Evolutionary conservation across 441 rosid species (phyloP).

Genomic region (Jatropha multifida): DNA sequence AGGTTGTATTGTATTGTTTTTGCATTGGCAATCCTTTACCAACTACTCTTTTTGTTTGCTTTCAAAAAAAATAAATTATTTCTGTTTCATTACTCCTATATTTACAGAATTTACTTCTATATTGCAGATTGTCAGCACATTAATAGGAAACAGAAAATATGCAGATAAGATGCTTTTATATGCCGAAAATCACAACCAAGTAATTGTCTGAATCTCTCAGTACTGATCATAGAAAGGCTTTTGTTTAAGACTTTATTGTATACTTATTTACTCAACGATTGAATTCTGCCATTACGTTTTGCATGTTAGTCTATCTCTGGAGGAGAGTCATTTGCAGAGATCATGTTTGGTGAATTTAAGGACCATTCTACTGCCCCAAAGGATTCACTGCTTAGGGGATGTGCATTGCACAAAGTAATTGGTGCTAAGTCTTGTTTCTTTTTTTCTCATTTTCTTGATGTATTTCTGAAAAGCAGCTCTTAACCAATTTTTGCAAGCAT

Average conservation of each 20-base stretch:
- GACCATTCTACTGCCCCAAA: constrained; percentile 47
- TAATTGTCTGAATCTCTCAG: constrained; percentile 26
- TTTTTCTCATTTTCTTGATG: background rate
- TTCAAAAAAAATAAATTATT: background rate
- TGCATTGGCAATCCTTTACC: constrained; percentile 19
- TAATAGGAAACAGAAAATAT: constrained; percentile 62
- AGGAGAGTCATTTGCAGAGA: constrained; percentile 87
- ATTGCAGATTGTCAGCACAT: constrained; percentile 74
- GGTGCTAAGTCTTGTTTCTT: constrained; percentile 14
- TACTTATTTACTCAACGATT: constrained; percentile 14
- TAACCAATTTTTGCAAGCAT: background rate
- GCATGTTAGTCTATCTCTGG: constrained; percentile 81
- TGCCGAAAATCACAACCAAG: constrained; percentile 90
- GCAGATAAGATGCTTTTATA: constrained; percentile 82
- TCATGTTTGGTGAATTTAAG: constrained; percentile 60
- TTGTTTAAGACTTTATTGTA: background rate
- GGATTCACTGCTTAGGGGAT: constrained; percentile 58
- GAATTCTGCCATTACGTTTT: constrained; percentile 22
- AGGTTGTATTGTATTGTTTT: constrained; percentile 51
- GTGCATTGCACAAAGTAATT: constrained; percentile 72
- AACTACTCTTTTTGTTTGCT: background rate
- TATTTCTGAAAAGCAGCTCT: constrained; percentile 10
- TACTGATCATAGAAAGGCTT: constrained; percentile 10
- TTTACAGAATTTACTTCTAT: constrained; percentile 12
- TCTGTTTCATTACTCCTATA: background rate